A percentile compares a stretch with the other conserved stretches of the same genome.
Conservation (phyloP, 805 yeast species). For the Yamadazyma phyllophila region DNA sequence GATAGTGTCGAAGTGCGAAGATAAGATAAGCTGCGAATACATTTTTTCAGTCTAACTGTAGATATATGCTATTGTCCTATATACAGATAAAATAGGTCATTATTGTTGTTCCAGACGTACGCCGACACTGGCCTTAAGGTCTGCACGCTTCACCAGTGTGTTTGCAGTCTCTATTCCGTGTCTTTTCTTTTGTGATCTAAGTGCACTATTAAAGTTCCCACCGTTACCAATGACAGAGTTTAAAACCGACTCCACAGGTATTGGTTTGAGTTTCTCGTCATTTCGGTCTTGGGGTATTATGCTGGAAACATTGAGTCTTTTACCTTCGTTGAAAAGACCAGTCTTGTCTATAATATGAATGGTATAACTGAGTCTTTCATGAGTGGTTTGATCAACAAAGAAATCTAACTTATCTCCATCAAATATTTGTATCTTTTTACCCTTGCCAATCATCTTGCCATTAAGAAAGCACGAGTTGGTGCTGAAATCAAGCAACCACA, state of each 20-base stretch:
- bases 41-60: background rate
- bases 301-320: conserved; percentile 18
- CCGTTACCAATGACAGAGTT: conserved; percentile 20
- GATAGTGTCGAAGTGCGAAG: background rate
- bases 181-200: conserved; percentile 26
- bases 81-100: background rate
- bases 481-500: conserved; percentile 79
- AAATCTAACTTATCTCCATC: conserved; percentile 67
- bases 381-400: conserved; percentile 56
- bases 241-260: conserved; percentile 11
- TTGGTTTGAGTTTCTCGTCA: conserved; percentile 28
- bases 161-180: conserved; percentile 18
- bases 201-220: conserved; percentile 28
- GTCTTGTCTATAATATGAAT: conserved; percentile 58
- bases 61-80: background rate
- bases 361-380: conserved; percentile 52
- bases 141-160: conserved; percentile 24
- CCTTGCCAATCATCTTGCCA: conserved; percentile 54
- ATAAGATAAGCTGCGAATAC: conserved; percentile 9
- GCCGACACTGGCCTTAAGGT: conserved; percentile 9
- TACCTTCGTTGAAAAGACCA: conserved; percentile 59
- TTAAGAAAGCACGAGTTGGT: conserved; percentile 79
- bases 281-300: conserved; percentile 24
- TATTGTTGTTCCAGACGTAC: too few species aligned
- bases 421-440: conserved; percentile 57